Conservation (phyloP, 495 filamentous ascomycete species). For the Trichoderma orchidacearum region DNA sequence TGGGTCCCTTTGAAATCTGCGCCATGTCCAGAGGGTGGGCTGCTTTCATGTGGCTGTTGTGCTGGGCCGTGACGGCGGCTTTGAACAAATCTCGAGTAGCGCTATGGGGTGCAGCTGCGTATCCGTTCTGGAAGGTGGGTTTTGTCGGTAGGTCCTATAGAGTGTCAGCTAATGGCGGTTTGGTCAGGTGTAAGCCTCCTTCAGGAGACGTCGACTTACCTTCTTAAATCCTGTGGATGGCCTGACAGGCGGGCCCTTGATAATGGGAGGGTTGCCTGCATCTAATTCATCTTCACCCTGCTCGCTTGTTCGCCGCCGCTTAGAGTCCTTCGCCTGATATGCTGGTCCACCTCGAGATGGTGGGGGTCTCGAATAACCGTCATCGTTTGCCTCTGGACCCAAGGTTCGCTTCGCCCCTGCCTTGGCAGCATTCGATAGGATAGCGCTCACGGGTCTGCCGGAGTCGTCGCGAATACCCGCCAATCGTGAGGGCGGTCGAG, state of each 20-base stretch:
- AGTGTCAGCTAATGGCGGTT: slow-evolving; percentile 10
- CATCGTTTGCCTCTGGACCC: slow-evolving; percentile 36
- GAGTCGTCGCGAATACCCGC: slow-evolving; percentile 23
- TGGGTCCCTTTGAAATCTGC: slow-evolving; percentile 73
- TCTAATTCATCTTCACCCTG: slow-evolving; percentile 34
- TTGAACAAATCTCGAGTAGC: slow-evolving; percentile 27
- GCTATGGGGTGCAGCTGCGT: slow-evolving; percentile 35
- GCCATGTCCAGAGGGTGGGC: slow-evolving; percentile 62
- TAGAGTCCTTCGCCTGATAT: slow-evolving; percentile 39
- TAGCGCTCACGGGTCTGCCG: slow-evolving; percentile 27
- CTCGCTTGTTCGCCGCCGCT: slow-evolving; percentile 45
- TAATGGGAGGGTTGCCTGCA: slow-evolving; percentile 25
- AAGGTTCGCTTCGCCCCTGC: slow-evolving; percentile 31
- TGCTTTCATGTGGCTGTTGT: slow-evolving; percentile 43
- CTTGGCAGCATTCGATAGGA: slow-evolving; percentile 27
- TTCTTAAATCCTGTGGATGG: slow-evolving; percentile 65
- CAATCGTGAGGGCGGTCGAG: slow-evolving; percentile 28
- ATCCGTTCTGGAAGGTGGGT: slow-evolving; percentile 49
- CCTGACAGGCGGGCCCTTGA: slow-evolving; percentile 72
- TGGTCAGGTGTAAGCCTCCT: slow-evolving; percentile 3
- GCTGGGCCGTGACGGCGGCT: slow-evolving; percentile 35
- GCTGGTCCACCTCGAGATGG: slow-evolving; percentile 23
- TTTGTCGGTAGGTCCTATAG: slow-evolving; percentile 45
- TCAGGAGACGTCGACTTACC: slow-evolving; percentile 43
- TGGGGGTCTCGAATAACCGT: slow-evolving; percentile 13